Evolutionary conservation across 2,329 filamentous ascomycete species (phyloP), one percentile per base, ranked within the genome.

Genomic region (Botrytis squamosa): DNA sequence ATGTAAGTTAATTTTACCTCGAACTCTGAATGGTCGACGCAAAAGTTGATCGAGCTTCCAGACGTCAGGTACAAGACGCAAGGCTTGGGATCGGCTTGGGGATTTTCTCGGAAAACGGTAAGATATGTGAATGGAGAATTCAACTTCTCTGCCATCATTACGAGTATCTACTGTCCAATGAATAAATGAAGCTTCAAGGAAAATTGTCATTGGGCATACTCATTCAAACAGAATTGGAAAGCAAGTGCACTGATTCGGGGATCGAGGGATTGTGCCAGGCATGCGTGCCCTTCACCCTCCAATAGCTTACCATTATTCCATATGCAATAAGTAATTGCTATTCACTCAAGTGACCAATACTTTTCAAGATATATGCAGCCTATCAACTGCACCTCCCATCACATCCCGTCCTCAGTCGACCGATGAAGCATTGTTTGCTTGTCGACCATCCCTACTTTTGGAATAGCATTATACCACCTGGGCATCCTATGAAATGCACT

Each of bases 21-120:
- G 52, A 52, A 25, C 29, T 10, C 22, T 72, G 71, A 72, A 72
- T 72, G 52, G 64, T 49, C 40, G 16, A 33, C 38, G 40, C 29
- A 40, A 52, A 33, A 38, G 25, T 8, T 33, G 40, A 46, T 25
- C 55, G 38, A 73, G 64, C 52, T 52, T 73, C 64, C 42, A 73
- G 52, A 62, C 52, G 71, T 73, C 71, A 73, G 71, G 64, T 73
- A 73, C 71, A 67, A 62, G 42, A 60, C 49, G 63, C 49, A 72
- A 65, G 42, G 70, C 55, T 42, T 60, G 59, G 40, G 63, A 69
- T 62, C 52, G 40, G 18, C 64, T 69, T 68, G 52, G 42, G 25
- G 20, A 40, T 67, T 57, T 46, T 40, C 49, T 69, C 42, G 64
- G 64, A 60, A 62, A 42, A 62, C 64, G 64, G 55, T 73, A 73